Conservation (phyloP, 1,284 basidiomycete genomes). For the Salmacisia buchloeana region DNA sequence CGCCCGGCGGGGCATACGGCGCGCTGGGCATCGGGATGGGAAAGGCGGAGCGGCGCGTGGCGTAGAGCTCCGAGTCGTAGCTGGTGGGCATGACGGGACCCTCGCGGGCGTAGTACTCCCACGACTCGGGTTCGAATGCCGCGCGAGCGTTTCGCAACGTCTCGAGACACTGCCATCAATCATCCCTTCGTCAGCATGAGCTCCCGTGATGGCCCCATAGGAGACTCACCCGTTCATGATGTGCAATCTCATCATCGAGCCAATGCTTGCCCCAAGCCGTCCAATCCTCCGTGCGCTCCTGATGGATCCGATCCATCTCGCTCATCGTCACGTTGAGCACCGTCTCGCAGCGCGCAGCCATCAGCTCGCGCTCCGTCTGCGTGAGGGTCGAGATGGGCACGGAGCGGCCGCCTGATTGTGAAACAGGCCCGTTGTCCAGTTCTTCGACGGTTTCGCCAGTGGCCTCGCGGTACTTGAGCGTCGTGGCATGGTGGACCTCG, state of each 20-base stretch:
- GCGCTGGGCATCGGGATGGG: neutral
- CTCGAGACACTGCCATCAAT: neutral
- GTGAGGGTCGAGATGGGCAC: neutral
- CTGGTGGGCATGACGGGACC: neutral
- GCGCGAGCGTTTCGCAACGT: neutral
- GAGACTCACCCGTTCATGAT: slow-evolving; percentile 23
- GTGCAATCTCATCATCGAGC: slow-evolving; percentile 32
- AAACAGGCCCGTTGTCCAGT: too few species aligned
- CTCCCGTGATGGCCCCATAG: neutral
- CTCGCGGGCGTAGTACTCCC: neutral
- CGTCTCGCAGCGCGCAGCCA: slow-evolving; percentile 72
- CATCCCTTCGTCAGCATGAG: neutral
- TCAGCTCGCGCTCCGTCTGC: slow-evolving; percentile 50
- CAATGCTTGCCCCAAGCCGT: slow-evolving; percentile 22
- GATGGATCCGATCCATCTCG: slow-evolving; percentile 63
- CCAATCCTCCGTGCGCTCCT: slow-evolving; percentile 36
- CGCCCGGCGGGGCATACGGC: neutral
- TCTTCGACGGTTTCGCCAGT: slow-evolving; percentile 14
- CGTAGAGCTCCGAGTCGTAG: neutral
- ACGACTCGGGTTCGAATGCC: neutral
- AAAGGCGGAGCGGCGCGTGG: neutral
- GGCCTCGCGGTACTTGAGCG: slow-evolving; percentile 53
- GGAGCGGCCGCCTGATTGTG: too few species aligned
- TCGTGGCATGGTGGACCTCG: slow-evolving; percentile 59
- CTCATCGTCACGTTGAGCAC: slow-evolving; percentile 80